Evolutionary conservation across 768 basidiomycete genomes (phyloP).

Genomic region (Cubamyces lactineus): DNA sequence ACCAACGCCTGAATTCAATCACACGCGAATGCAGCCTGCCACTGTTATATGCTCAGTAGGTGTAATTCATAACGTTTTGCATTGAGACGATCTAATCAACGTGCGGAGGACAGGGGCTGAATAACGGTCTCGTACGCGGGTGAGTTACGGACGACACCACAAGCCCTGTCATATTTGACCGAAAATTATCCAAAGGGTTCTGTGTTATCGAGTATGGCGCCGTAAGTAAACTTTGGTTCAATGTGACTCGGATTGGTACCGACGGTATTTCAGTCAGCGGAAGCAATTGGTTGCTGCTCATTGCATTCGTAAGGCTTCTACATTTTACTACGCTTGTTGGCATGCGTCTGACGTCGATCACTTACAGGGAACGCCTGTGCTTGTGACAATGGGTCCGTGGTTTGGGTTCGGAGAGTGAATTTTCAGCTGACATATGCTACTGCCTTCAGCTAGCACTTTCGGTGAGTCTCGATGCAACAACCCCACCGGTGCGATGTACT

Average conservation of each 20-base stretch:
- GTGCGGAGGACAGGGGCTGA: not conserved
- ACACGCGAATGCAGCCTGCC: not conserved
- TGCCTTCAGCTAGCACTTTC: not conserved
- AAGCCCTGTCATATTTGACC: no score
- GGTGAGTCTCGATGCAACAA: not conserved
- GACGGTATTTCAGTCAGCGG: not conserved
- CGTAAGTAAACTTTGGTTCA: not conserved
- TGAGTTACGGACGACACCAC: not conserved
- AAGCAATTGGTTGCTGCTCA: not conserved
- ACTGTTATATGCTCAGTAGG: not conserved
- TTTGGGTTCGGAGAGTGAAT: not conserved
- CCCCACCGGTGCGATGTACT: no score
- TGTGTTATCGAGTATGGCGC: constrained; percentile 6
- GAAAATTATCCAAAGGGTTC: not conserved
- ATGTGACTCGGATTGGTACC: not conserved
- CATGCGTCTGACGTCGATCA: no score
- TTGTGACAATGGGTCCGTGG: no score
- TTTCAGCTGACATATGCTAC: not conserved
- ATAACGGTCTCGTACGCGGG: not conserved
- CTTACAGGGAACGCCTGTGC: no score
- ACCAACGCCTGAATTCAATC: not conserved
- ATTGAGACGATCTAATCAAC: not conserved
- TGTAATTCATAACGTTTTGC: not conserved
- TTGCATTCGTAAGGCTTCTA: not conserved
- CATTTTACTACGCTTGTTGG: no score